Conservation (phyloP, 305 asterid genomes). For the Withania somnifera region DNA sequence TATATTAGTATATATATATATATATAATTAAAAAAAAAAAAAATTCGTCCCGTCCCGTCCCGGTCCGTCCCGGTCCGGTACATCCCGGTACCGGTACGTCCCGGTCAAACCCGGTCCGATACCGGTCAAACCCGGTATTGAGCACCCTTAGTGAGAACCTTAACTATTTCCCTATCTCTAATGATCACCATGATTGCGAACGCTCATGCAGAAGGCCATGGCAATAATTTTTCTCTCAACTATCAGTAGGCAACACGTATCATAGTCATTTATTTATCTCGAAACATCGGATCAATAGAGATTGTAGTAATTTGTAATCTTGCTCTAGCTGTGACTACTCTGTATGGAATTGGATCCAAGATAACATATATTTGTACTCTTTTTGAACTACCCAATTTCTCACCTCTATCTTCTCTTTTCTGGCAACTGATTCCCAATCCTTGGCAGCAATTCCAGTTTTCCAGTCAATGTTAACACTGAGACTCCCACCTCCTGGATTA, state of each 20-base stretch:
- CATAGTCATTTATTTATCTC: not conserved
- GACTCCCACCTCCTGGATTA: conserved; percentile 28
- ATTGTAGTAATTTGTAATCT: not conserved
- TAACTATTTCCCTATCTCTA: no score
- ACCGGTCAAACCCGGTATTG: no score
- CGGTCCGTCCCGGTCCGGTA: no score
- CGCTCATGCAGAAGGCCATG: no score
- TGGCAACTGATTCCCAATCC: conserved; percentile 83
- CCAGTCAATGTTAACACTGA: conserved; percentile 61
- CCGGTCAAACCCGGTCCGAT: no score
- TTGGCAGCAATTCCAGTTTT: conserved; percentile 64
- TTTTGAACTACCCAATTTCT: not conserved
- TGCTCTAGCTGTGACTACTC: not conserved
- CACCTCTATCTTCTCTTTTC: conserved; percentile 64
- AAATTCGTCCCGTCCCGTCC: no score
- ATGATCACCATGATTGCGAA: no score
- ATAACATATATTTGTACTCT: not conserved
- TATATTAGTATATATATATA: no score
- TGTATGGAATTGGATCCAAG: not conserved
- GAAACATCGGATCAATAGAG: not conserved
- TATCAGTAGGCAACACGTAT: not conserved
- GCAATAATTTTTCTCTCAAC: no score
- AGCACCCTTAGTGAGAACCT: no score
- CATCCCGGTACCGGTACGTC: no score
- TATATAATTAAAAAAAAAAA: no score